These are phyloP conservation scores for Clavariopsis aquatica DNA, from an alignment of 495 filamentous ascomycete genomes.

Conservation along the genomic window DNA sequence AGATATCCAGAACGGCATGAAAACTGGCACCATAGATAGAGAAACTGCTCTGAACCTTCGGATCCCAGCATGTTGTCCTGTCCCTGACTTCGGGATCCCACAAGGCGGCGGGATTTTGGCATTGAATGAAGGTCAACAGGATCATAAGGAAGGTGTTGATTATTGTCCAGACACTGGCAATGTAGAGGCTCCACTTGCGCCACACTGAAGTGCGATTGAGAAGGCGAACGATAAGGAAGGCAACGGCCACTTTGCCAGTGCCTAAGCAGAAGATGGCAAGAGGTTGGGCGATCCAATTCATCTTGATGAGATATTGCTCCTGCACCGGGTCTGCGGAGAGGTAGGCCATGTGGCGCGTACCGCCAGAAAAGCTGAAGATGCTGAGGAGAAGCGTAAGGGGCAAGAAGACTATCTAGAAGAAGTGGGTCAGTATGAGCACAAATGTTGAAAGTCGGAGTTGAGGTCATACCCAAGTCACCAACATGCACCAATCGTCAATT, in stretches of 20 bases:
- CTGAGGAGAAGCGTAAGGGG: constrained; percentile 15
- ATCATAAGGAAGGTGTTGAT: constrained; percentile 30
- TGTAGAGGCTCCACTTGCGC: constrained; percentile 20
- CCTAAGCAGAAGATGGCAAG: constrained; percentile 27
- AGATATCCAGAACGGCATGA: constrained; percentile 19
- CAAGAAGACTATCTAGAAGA: constrained; percentile 24
- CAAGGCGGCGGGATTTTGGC: constrained; percentile 21
- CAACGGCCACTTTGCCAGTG: constrained; percentile 18
- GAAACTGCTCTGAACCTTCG: constrained; percentile 25
- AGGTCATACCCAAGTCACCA: constrained; percentile 20
- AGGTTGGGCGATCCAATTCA: constrained; percentile 29
- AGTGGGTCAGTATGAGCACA: not conserved
- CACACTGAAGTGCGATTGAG: constrained; percentile 23
- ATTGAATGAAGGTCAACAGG: constrained; percentile 25
- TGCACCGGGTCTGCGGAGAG: constrained; percentile 9
- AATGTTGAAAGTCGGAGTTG: not conserved
- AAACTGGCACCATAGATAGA: constrained; percentile 16
- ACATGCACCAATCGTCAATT: constrained; percentile 30
- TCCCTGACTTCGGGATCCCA: constrained; percentile 15
- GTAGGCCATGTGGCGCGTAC: constrained; percentile 23
- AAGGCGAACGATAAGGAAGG: constrained; percentile 25
- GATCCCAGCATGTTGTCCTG: constrained; percentile 26
- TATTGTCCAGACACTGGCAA: constrained; percentile 1
- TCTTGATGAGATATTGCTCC: constrained; percentile 1
- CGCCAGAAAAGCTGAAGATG: constrained; percentile 18